Evolutionary conservation across 2,329 filamentous ascomycete species (phyloP), one percentile per base, ranked within the genome.

Genomic region (Trichoderma koningiopsis): DNA sequence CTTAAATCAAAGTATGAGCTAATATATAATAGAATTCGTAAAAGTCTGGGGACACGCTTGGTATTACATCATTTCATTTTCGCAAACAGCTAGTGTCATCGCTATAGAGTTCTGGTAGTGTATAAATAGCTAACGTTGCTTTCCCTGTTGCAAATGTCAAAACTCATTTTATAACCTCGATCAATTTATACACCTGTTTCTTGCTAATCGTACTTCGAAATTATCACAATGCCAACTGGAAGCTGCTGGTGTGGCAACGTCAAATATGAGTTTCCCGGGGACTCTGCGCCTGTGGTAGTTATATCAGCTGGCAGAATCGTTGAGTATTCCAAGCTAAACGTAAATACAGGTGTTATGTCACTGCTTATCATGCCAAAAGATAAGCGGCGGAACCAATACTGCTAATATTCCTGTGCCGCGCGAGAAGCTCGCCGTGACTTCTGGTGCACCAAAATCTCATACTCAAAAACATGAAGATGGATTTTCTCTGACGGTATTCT

Each of bases 321-420:
- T 8, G 2, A 19, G 37, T 2, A 2, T 43, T 57, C 3, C n/a
- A 22, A 52, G 52, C 64, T 67, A 19, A 67, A 22, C 0, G 19
- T 16, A 5, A 57, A 27, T 16, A 11, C n/a, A 69, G 67, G 35
- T 49, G 3, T 22, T 59, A 4, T 69, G 67, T 19, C 60, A 64
- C 40, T 69, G 67, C 22, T n/a, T 69, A 4, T 40, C 60, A 14
- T 69, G 67, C 27, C 67, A 69, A 55, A 69, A 69, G 22, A 59
- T 69, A 47, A 29, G 52, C 16, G 67, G 60, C 11, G 43, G 27
- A 11, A 63, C 40, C 4, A 31, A 58, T 24, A 69, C 67, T 1
- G 35, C 53, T 8, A 69, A 69, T n/a, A 57, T 69, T 27, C 58
- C 52, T 7, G 40, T 69, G 16, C 5, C 59, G 11, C 52, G 43